phyloP scores from a whole-genome alignment of 2,329 filamentous ascomycete genomes.

The Monosporascus sp. region DNA sequence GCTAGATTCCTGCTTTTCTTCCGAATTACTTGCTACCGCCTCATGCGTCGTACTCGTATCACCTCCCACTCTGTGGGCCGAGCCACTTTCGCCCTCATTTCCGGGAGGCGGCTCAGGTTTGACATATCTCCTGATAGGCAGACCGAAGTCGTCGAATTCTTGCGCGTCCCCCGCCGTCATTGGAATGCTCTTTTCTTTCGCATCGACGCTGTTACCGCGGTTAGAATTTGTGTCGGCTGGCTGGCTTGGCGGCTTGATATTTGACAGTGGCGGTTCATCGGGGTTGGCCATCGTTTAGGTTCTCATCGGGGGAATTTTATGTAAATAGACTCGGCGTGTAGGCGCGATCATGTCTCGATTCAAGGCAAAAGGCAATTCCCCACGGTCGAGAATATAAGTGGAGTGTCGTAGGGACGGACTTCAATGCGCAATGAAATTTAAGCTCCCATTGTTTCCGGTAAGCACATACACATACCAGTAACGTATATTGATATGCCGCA shows the following conservation, averaged over 20 bases:
- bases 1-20: slow-evolving; percentile 3
- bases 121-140: slow-evolving; percentile 53
- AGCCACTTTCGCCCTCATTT: slow-evolving; percentile 4
- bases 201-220: slow-evolving; percentile 9
- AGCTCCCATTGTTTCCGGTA: too few species aligned
- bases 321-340: too few species aligned
- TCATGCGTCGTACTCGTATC: not conserved
- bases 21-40: slow-evolving; percentile 5
- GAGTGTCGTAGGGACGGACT: too few species aligned
- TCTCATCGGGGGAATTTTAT: not conserved
- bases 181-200: slow-evolving; percentile 16
- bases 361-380: too few species aligned
- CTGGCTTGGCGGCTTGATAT: slow-evolving; percentile 13
- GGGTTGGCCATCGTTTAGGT: not conserved
- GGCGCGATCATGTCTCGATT: too few species aligned
- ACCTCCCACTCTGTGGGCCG: slow-evolving; percentile 5
- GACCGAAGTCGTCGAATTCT: slow-evolving; percentile 66
- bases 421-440: too few species aligned
- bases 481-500: too few species aligned
- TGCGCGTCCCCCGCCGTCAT: slow-evolving; percentile 28
- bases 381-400: too few species aligned
- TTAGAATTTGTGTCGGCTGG: slow-evolving; percentile 12
- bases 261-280: slow-evolving; percentile 10
- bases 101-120: slow-evolving; percentile 20
- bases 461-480: too few species aligned